Percentiles rank a stretch among this genome's conserved stretches.
Evolutionary conservation across 257 asterid species (phyloP).

Genomic region (Solanum gandarillasii): DNA sequence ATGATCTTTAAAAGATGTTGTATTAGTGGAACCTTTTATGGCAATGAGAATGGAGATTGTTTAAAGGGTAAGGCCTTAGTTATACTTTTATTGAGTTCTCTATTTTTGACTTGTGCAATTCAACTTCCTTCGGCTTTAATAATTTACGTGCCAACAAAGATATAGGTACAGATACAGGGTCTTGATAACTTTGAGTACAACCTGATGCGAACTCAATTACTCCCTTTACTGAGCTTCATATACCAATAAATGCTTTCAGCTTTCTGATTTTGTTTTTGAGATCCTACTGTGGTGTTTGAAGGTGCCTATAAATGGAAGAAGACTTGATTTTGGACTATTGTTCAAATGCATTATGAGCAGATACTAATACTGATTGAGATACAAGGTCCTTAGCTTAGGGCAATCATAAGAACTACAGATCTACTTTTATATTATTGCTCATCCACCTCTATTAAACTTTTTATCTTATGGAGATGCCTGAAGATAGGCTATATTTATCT

Average conservation of each 20-base stretch:
- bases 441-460: not conserved
- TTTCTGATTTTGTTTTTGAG: not conserved
- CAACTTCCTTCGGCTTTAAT: not conserved
- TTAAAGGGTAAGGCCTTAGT: conserved; percentile 44
- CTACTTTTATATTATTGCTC: not conserved
- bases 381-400: not conserved
- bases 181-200: not conserved
- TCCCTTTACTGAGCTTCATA: not conserved
- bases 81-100: not conserved
- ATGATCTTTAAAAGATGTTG: conserved; percentile 95
- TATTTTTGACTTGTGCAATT: not conserved
- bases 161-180: not conserved
- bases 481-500: not conserved
- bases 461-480: not conserved
- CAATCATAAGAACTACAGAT: not conserved
- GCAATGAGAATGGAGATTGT: conserved; percentile 81
- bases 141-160: not conserved
- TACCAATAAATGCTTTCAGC: not conserved
- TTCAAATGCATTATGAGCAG: not conserved
- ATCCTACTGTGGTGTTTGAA: not conserved
- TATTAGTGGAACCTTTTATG: conserved; percentile 68
- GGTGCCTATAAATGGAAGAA: not conserved
- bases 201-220: not conserved
- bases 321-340: not conserved
- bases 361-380: not conserved